Conservation (phyloP, 768 basidiomycete species). For the Agrocybe chaxingu region DNA sequence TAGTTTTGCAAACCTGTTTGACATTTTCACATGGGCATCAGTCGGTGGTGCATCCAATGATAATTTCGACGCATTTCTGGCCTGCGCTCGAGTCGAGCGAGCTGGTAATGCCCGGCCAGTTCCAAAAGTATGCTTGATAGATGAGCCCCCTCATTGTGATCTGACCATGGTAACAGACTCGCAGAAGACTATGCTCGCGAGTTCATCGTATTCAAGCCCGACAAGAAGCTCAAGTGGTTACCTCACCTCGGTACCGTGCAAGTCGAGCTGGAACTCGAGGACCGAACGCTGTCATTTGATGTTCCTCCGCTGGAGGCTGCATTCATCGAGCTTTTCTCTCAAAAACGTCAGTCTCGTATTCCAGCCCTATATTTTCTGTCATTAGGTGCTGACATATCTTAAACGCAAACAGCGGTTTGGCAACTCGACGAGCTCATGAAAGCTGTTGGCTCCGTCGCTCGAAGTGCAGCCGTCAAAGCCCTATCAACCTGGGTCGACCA, state of each 20-base stretch:
- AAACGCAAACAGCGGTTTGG: slow-evolving; percentile 58
- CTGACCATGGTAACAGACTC: slow-evolving; percentile 38
- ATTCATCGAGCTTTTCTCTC: slow-evolving; percentile 81
- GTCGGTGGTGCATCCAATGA: slow-evolving; percentile 80
- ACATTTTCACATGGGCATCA: slow-evolving; percentile 20
- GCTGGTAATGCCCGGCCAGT: slow-evolving; percentile 82
- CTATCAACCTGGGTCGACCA: slow-evolving; percentile 81
- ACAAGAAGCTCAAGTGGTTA: slow-evolving; percentile 87
- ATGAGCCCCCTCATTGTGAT: background rate
- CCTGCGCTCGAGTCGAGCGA: slow-evolving; percentile 74
- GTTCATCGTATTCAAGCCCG: slow-evolving; percentile 84
- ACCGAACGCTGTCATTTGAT: slow-evolving; percentile 70
- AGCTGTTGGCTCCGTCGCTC: slow-evolving; percentile 63
- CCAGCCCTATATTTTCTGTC: background rate
- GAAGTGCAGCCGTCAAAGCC: slow-evolving; percentile 65
- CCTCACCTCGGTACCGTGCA: slow-evolving; percentile 85
- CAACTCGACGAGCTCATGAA: slow-evolving; percentile 62
- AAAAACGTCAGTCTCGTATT: slow-evolving; percentile 44
- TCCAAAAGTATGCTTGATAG: slow-evolving; percentile 58
- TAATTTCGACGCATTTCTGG: slow-evolving; percentile 96
- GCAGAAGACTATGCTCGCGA: slow-evolving; percentile 75
- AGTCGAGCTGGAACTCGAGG: slow-evolving; percentile 78
- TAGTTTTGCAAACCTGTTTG: background rate
- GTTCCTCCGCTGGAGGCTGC: slow-evolving; percentile 90
- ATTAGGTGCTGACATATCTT: background rate